Evolutionary conservation across 805 yeast species (phyloP), one percentile per base, ranked within the genome.

Genomic region (Myxozyma neotropica): DNA sequence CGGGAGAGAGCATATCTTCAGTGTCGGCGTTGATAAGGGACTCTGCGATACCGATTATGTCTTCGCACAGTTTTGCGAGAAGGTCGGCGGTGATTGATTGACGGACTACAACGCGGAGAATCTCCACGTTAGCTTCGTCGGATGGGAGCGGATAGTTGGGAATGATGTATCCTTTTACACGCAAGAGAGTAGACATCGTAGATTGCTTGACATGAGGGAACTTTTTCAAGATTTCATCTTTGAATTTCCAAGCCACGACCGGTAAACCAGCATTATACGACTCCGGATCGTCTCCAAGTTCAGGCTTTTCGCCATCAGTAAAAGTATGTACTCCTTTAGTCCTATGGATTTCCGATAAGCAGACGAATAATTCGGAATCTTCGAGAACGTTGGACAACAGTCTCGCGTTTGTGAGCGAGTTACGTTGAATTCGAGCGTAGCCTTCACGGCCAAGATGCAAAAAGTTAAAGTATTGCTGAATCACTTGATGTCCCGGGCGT

Each of bases 401-500:
- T 65, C 97, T 81, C 0, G 97, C 93, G 67, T 88, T 89, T 63
- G 81, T 78, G 59, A 90, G 70, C 44, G 92, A 83, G 61, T 78
- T 78, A 59, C 79, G 79, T 71, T 87, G 91, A 39, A 83, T 75
- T 52, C 80, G 77, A 64, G 78, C 72, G 77, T 81, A 91, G n/a
- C 97, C 97, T 35, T 80, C 79, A 60, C 72, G 74, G 6, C 97
- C 97, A 36, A 84, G 77, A 42, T 83, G 77, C 67, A 91, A 75
- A 68, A 91, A 84, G 73, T 88, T 87, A 79, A 77, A 90, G 78
- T 91, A 92, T 75, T 91, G 97, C 70, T 87, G 90, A 63, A 91
- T 79, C 33, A 92, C 92, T 59, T 92, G 96, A 81, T 83, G 88
- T 1, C 97, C 97, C 6, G 97, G 94, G 72, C 97, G 84, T 6